A percentile compares a stretch with the other conserved stretches of the same genome.
Conservation (phyloP, 176 grass and related monocot species). For the Pontederia paniculata region DNA sequence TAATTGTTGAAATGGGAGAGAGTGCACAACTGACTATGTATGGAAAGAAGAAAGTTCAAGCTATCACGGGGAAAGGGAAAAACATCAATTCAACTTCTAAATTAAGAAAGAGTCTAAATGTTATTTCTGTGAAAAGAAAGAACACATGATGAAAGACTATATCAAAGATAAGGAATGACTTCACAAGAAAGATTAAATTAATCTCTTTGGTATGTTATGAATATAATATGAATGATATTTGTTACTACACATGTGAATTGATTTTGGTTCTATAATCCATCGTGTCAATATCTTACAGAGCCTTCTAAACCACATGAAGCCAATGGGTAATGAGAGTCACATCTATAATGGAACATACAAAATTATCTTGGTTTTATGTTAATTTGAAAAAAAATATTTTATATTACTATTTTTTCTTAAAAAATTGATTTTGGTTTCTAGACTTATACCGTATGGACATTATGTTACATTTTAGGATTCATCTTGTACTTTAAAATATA, state of each 20-base stretch:
- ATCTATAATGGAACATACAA: not conserved
- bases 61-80: not conserved
- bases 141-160: not conserved
- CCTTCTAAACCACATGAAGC: not conserved
- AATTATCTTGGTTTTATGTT: not conserved
- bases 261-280: not conserved
- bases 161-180: no score
- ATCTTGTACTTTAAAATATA: no score
- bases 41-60: not conserved
- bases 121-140: conserved; percentile 5
- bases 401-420: not conserved
- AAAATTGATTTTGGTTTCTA: no score
- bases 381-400: not conserved
- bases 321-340: not conserved
- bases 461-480: no score
- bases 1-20: no score
- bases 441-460: no score
- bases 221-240: conserved; percentile 1
- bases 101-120: no score
- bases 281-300: not conserved
- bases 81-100: not conserved
- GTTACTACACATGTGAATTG: not conserved
- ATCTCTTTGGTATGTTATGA: not conserved
- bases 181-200: no score
- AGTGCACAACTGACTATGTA: no score